Base-by-base conservation (phyloP, 2,329 filamentous ascomycete genomes). In the Xylaria multiplex region DNA sequence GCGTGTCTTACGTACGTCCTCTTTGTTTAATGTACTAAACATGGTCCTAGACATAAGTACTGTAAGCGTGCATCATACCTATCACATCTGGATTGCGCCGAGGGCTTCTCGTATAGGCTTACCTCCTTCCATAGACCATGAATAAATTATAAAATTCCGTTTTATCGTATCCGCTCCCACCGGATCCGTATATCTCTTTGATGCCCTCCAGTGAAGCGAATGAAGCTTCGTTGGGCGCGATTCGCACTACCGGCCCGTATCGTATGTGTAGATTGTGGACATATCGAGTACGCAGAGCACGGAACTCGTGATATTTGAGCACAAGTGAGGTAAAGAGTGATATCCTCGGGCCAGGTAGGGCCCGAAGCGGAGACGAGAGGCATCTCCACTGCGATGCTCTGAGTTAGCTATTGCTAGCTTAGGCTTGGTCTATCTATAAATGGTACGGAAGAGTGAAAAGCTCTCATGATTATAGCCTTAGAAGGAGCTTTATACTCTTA, bases 101-200 rank as follows among this genome's bases (percentile, higher is more conserved):
- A 35, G 16, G 30, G 4, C 30, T 24, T 27, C 3, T 40, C n/a
- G 2, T 5, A 52, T 45, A 27, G 1, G 64, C 79, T 62, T 74
- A 86, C 85, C 85, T 84, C 66, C 82, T 81, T 11, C 83, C 85
- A 69, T 86, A 89, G 3, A 88, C 80, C 63, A 74, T 83, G 68
- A 90, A 90, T 19, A 90, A 75, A 67, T 87, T 78, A 71, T 90
- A 90, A 70, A 90, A 90, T 63, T 86, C 84, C 0, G 86, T 88
- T 79, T 90, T 90, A 73, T 90, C 86, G 73, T 86, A 90, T 27
- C 87, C 88, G 72, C 86, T 89, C 3, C 87, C 87, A 0, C 84
- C 83, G 0, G 85, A 85, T 69, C 83, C 83, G 75, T 90, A 91
- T 52, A 90, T 90, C 77, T 89, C 85, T 73, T 86, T 89, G 59